phyloP scores from a whole-genome alignment of 192 early-diverging fungal species.

The Coemansia sp. region DNA sequence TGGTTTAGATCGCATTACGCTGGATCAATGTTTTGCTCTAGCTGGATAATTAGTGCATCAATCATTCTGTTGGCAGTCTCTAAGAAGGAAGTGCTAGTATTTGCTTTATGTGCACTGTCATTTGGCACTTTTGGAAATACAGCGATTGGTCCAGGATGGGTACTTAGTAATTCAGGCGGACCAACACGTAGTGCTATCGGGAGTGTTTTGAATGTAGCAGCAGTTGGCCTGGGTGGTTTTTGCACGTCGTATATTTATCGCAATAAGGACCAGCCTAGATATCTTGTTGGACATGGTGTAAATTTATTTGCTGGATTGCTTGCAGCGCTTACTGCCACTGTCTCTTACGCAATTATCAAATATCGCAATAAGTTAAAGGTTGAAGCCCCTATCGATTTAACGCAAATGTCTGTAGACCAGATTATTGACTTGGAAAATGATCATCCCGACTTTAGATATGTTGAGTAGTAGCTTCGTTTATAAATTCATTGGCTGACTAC shows the following conservation, averaged over 20 bases:
- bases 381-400: conserved; percentile 17
- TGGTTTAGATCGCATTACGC: conserved; percentile 27
- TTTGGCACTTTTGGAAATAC: conserved; percentile 41
- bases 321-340: conserved; percentile 16
- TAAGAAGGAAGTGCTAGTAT: conserved; percentile 31
- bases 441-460: conserved; percentile 21
- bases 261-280: conserved; percentile 37
- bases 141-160: conserved; percentile 33
- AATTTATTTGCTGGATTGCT: conserved; percentile 39
- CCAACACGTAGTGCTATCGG: conserved; percentile 26
- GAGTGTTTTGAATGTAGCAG: conserved; percentile 35
- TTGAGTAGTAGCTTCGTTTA: background rate
- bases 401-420: conserved; percentile 23
- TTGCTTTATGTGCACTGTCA: conserved; percentile 36
- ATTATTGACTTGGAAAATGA: conserved; percentile 31
- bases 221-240: conserved; percentile 29
- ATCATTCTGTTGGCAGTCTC: conserved; percentile 20
- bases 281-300: conserved; percentile 35
- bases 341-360: conserved; percentile 17
- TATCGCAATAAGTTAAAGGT: conserved; percentile 23
- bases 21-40: conserved; percentile 28
- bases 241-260: conserved; percentile 38
- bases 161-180: conserved; percentile 38
- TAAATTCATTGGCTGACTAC: too few species aligned
- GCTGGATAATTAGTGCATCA: conserved; percentile 23